Evolutionary conservation across 768 basidiomycete genomes (phyloP), one percentile per base, ranked within the genome.

Genomic region (Lactifluus volemus): DNA sequence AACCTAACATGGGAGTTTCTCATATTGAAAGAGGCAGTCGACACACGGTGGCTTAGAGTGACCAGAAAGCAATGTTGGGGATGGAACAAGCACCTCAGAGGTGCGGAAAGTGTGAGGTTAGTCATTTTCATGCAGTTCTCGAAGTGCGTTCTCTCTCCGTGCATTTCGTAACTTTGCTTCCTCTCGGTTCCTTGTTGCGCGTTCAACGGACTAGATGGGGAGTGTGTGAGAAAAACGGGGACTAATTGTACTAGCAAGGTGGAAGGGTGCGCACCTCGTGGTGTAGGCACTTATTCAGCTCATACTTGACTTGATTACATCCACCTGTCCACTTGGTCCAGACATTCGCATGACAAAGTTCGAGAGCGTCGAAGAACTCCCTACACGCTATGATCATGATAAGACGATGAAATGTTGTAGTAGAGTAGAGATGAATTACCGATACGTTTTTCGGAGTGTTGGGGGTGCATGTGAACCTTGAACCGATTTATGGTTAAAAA

Each of bases 351-450:
- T 91, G 89, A 68, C 89, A 91, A 50, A 78, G 74, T 53, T 89
- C 81, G 29, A 91, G 82, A 2, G 89, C 89, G 65, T 89, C 74
- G 57, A 91, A 88, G 68, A 91, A 85, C 17, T 89, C 87, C 68
- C 77, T 81, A 76, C 89, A 91, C 41, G 77, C 89, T 90, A 50
- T 38, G 2, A 36, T 17, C 11, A 4, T 12, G 17, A 34, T 15
- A 49, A 14, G 17, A 49, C 62, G 50, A 34, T 21, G 21, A 49
- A 29, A 25, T 10, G 5, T 44, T 8, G 49, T 47, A 66, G 49
- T n/a, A 65, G 34, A 34, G 36, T 9, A 55, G 57, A 30, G 32
- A 50, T 78, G 56, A 51, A 48, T 21, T 53, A 81, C 85, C 78
- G 63, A 81, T 67, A 69, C 78, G 79, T 71, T 63, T 63, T 41